Evolutionary conservation across 202 grass and related monocot species (phyloP).

Genomic region (Hordeum pubiflorum): DNA sequence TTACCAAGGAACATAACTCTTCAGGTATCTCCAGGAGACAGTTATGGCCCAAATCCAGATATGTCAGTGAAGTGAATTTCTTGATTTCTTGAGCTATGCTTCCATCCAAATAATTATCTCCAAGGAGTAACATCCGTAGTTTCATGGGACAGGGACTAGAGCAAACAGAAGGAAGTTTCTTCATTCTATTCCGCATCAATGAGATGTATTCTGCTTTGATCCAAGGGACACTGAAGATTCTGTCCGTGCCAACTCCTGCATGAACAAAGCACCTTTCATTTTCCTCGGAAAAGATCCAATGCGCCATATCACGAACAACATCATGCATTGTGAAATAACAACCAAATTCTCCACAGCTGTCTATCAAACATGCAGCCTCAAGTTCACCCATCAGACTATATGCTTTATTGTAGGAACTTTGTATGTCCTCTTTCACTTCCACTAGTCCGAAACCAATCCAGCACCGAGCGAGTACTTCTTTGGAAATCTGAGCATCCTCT

Average conservation of each 20-base stretch:
- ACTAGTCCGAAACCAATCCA: constrained; percentile 9
- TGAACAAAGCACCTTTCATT: neutral
- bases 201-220: neutral
- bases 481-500: neutral
- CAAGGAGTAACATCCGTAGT: neutral
- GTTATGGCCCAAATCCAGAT: neutral
- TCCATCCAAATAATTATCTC: neutral
- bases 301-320: neutral
- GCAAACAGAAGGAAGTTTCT: neutral
- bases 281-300: neutral
- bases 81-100: neutral
- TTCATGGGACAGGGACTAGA: neutral
- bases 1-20: neutral
- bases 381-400: neutral
- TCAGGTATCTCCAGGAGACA: neutral
- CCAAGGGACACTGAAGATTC: neutral
- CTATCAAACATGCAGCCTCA: neutral
- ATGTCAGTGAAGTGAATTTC: too few relatives aligned
- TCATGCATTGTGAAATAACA: neutral
- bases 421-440: neutral
- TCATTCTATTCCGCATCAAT: neutral
- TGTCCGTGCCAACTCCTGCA: neutral
- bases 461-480: neutral
- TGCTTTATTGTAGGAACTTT: neutral
- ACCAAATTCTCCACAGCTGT: neutral